Evolutionary conservation across 163 green algal genomes (phyloP).

Genomic region (Chlorella variabilis): DNA sequence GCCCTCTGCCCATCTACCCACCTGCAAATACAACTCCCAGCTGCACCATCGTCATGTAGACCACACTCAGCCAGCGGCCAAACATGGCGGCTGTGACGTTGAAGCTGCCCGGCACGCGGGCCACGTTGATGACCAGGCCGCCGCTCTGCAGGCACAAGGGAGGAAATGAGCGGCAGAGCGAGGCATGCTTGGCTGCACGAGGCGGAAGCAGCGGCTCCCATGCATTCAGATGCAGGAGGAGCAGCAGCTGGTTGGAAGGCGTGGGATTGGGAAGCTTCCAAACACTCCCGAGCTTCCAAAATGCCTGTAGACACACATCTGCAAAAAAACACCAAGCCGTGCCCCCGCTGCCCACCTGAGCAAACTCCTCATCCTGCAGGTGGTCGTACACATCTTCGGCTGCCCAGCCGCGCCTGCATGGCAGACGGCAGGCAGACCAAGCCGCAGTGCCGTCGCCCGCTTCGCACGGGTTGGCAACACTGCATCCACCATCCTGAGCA

Average conservation of each 20-base stretch:
- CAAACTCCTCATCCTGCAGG: slow-evolving; percentile 63
- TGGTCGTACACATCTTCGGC: slow-evolving; percentile 55
- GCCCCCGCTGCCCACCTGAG: slow-evolving; percentile 53
- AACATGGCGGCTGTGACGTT: slow-evolving; percentile 40
- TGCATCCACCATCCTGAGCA: no score
- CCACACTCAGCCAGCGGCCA: slow-evolving; percentile 45
- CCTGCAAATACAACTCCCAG: slow-evolving; percentile 57
- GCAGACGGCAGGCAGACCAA: neutral
- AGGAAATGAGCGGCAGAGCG: neutral
- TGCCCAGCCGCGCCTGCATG: slow-evolving; percentile 35
- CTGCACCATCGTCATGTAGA: slow-evolving; percentile 71
- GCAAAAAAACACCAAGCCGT: no score
- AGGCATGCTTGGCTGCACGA: no score
- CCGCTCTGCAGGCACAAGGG: slow-evolving; percentile 43
- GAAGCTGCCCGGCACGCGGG: slow-evolving; percentile 11
- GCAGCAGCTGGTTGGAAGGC: no score
- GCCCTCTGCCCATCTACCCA: no score
- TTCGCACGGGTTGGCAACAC: neutral
- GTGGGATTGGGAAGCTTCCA: neutral
- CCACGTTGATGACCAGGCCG: slow-evolving; percentile 54
- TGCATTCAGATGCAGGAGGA: neutral
- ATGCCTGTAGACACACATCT: no score
- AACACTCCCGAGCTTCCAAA: neutral
- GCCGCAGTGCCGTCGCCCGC: neutral
- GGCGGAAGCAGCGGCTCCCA: no score